Base-by-base conservation (phyloP, 768 basidiomycete genomes). In the Exidia glandulosa region DNA sequence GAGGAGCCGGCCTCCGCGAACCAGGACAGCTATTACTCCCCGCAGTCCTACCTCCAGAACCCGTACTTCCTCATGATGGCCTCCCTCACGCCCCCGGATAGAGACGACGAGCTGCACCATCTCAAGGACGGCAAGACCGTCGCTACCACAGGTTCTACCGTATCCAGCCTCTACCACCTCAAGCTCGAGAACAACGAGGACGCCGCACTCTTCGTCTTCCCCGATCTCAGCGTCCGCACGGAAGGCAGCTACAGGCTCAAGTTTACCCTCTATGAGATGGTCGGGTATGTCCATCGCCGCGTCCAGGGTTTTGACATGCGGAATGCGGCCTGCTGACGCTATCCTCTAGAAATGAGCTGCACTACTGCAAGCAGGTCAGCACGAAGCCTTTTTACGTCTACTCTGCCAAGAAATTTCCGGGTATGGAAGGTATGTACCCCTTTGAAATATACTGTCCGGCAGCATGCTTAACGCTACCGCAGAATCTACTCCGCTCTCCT, bases 1-100 rank as follows among this genome's bases (percentile, higher is more conserved):
- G 88, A 65, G 66, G 30, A 61, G 64, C 27, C 64, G 64, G 41
- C 62, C 34, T 64, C 67, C 33, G 71, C 71, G 30, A 66, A 72
- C 19, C 73, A 71, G 5, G 71, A 73, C 29, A 64, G 69, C 3
- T 74, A 74, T 60, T 79, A 85, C 68, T 45, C 41, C 19, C 75
- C 79, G 1, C 78, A 82, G 59, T 81, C 77, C 25, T 91, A 84
- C 69, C 79, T 92, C 19, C 90, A 93, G 69, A 91, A 94, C 65
- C 93, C 93, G 0, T 94, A 94, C 70, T 95, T 93, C 70, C 94
- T 95, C 72, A 94, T 94, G 89, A 94, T 92, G 66, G 92, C 93
- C 29, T 86, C 85, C 67, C 80, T 94, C 41, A 91, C 92, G 1
- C 86, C 92, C 65, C 89, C 90, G 0, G 91, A 94, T 66, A 87